Conservation (phyloP, 2,329 filamentous ascomycete species). For the Neofusicoccum umdonicola region DNA sequence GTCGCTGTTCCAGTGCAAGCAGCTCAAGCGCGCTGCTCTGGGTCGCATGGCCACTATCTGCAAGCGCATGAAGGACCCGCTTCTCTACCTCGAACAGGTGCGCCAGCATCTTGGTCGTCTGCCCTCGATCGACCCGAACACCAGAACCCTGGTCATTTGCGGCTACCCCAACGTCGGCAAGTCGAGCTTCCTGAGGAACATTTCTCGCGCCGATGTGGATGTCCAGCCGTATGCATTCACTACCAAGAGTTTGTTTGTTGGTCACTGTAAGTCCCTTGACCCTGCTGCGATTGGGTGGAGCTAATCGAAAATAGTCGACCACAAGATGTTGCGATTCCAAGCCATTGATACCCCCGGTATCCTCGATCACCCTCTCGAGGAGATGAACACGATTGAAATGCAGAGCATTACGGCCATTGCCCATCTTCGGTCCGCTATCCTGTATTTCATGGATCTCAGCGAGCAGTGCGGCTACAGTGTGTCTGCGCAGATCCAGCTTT, state of each 20-base stretch:
- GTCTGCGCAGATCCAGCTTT: constrained; percentile 86
- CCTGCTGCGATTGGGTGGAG: constrained; percentile 35
- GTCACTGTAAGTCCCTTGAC: constrained; percentile 58
- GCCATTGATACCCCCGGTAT: constrained; percentile 99
- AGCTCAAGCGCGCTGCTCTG: constrained; percentile 91
- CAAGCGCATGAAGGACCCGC: constrained; percentile 89
- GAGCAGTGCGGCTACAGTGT: constrained; percentile 97
- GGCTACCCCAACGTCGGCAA: constrained; percentile 98
- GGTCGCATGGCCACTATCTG: constrained; percentile 98
- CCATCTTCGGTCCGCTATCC: constrained; percentile 87
- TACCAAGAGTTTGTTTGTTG: constrained; percentile 94
- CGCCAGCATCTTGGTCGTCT: constrained; percentile 96
- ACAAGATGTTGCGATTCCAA: constrained; percentile 87
- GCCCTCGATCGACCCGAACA: constrained; percentile 97
- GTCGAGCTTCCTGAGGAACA: constrained; percentile 88
- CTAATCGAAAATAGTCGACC: constrained; percentile 86
- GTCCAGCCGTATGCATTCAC: constrained; percentile 98
- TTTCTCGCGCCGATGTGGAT: constrained; percentile 92
- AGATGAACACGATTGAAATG: constrained; percentile 99
- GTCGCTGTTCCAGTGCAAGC: constrained; percentile 97
- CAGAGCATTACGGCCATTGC: constrained; percentile 97
- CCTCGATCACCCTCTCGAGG: constrained; percentile 92
- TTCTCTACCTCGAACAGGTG: constrained; percentile 94
- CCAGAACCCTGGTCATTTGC: constrained; percentile 90
- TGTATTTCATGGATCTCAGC: constrained; percentile 97